phyloP scores from a whole-genome alignment of 2,329 filamentous ascomycete species.

The Rhinocladiella mackenziei region DNA sequence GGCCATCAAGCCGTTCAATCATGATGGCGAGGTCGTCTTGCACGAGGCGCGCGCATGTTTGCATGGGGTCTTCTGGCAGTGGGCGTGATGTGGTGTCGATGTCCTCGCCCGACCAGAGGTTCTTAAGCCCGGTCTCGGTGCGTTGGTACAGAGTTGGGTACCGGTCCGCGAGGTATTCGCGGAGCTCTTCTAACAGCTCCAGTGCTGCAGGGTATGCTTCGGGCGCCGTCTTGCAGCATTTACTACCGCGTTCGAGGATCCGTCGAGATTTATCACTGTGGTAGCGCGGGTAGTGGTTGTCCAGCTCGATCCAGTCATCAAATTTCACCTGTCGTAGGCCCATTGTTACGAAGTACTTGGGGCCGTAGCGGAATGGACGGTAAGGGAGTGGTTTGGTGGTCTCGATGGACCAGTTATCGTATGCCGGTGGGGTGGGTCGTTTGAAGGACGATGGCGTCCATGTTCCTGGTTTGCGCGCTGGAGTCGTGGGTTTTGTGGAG shows the following conservation, averaged over 20 bases:
- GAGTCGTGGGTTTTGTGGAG: conserved; percentile 1
- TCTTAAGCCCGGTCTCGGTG: conserved; percentile 63
- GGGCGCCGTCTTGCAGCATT: conserved; percentile 66
- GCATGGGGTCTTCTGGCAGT: conserved; percentile 73
- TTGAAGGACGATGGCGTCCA: conserved; percentile 59
- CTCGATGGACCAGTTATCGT: conserved; percentile 64
- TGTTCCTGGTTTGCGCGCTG: conserved; percentile 37
- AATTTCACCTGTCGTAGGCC: conserved; percentile 62
- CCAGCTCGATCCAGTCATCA: conserved; percentile 77
- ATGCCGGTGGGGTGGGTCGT: conserved; percentile 57
- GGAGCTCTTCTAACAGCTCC: conserved; percentile 72
- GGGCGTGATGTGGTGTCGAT: conserved; percentile 65
- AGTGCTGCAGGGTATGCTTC: conserved; percentile 68
- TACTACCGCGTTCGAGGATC: conserved; percentile 61
- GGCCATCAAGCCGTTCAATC: conserved; percentile 69
- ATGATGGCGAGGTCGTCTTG: conserved; percentile 84
- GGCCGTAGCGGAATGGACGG: conserved; percentile 72
- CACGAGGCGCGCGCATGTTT: conserved; percentile 64
- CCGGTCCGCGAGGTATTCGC: conserved; percentile 64
- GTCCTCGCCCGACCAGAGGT: conserved; percentile 65
- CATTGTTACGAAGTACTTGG: conserved; percentile 73
- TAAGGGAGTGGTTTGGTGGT: conserved; percentile 71
- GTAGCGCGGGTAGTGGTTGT: conserved; percentile 70
- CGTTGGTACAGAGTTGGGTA: conserved; percentile 68
- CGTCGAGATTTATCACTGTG: conserved; percentile 68